phyloP scores from a whole-genome alignment of 257 asterid species.

The Osmanthus fragrans region DNA sequence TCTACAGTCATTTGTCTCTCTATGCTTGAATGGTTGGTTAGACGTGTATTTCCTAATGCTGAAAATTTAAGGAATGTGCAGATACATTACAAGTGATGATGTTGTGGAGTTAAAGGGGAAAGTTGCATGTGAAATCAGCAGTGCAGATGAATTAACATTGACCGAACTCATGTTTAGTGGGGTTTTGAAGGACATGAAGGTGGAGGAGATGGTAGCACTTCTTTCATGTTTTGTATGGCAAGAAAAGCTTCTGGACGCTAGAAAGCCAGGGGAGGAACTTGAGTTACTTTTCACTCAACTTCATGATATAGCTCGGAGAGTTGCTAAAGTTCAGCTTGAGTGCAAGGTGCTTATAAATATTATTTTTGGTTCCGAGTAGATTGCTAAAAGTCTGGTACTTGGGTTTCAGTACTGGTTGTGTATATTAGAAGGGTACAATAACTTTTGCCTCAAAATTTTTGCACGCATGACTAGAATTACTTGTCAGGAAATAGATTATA shows the following conservation, averaged over 20 bases:
- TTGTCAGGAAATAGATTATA: not conserved
- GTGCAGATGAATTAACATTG: constrained; percentile 93
- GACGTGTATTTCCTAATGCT: constrained; percentile 10
- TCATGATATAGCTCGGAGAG: constrained; percentile 87
- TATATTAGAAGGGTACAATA: constrained; percentile 1
- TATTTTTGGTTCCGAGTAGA: not conserved
- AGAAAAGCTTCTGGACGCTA: constrained; percentile 92
- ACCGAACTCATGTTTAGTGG: constrained; percentile 93
- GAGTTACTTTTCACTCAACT: constrained; percentile 71
- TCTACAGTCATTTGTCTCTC: constrained; percentile 15
- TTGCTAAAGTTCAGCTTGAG: constrained; percentile 95
- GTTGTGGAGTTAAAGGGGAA: constrained; percentile 92
- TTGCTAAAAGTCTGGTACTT: constrained; percentile 10
- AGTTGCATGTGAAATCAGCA: constrained; percentile 94
- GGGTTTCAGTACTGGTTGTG: not conserved
- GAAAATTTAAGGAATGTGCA: constrained; percentile 36
- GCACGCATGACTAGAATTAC: not conserved
- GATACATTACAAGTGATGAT: constrained; percentile 74
- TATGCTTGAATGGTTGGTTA: not conserved
- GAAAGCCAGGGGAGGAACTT: constrained; percentile 87
- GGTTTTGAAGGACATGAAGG: constrained; percentile 68
- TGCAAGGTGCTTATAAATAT: constrained; percentile 70
- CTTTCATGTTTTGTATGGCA: constrained; percentile 97
- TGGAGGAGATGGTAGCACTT: constrained; percentile 93
- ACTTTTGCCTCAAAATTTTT: not conserved